phyloP scores from a whole-genome alignment of 1,284 basidiomycete species.

The Blastosporella zonata region DNA sequence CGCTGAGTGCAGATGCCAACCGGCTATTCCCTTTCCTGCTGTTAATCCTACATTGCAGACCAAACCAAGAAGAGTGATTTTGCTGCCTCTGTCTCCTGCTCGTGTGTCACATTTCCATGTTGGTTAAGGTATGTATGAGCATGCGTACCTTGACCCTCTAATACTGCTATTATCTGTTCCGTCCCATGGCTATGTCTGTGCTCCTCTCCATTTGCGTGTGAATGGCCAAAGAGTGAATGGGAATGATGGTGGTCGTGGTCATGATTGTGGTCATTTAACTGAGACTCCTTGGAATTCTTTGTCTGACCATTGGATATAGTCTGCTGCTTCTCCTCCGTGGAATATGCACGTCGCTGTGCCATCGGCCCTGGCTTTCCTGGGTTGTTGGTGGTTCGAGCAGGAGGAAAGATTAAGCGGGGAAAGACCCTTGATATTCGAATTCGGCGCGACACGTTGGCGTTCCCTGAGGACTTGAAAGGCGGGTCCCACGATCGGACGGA shows the following conservation, averaged over 20 bases:
- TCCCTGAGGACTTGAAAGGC: constrained; percentile 23
- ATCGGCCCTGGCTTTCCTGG: constrained; percentile 22
- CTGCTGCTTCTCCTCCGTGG: constrained; percentile 16
- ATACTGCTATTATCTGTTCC: constrained; percentile 69
- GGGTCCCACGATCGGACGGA: constrained; percentile 24
- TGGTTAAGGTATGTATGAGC: constrained; percentile 5
- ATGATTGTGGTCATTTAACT: constrained; percentile 25
- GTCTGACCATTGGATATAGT: neutral
- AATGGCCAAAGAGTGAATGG: constrained; percentile 58
- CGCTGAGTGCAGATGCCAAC: constrained; percentile 87
- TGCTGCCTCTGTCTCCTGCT: constrained; percentile 73
- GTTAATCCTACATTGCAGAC: constrained; percentile 84
- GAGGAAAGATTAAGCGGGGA: constrained; percentile 10
- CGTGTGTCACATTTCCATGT: constrained; percentile 8
- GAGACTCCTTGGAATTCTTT: neutral
- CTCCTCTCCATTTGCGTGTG: constrained; percentile 64
- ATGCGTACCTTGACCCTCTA: constrained; percentile 61
- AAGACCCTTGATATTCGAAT: constrained; percentile 15
- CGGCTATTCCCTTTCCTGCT: constrained; percentile 79
- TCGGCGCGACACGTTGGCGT: constrained; percentile 25
- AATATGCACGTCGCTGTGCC: constrained; percentile 32
- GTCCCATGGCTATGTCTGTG: constrained; percentile 65
- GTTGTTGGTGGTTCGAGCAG: constrained; percentile 3
- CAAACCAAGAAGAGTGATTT: constrained; percentile 86
- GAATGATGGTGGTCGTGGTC: constrained; percentile 42